Percentiles rank a stretch among this genome's conserved stretches.
Evolutionary conservation across 139 green algal genomes (phyloP).

Genomic region (Micractinium conductrix): DNA sequence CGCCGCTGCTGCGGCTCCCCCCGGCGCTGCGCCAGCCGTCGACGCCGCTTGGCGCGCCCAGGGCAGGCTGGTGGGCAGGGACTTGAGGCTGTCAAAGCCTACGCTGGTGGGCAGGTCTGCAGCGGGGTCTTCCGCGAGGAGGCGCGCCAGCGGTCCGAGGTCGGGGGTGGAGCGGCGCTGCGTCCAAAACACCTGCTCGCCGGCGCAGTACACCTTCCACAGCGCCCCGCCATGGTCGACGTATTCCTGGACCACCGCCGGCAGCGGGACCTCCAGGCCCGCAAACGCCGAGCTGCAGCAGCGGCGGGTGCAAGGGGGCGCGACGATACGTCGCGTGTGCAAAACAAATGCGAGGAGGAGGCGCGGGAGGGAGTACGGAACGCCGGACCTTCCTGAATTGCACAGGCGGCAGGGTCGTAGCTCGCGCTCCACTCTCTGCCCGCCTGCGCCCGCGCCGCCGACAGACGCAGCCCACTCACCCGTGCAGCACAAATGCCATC

Average conservation of each 20-base stretch:
- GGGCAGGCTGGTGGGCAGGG: constrained; percentile 61
- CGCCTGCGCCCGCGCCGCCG: background rate
- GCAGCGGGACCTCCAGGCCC: constrained; percentile 55
- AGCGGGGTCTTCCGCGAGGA: constrained; percentile 4
- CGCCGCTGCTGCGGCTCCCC: background rate
- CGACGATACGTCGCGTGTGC: no score
- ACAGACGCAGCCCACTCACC: background rate
- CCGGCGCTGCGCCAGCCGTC: background rate
- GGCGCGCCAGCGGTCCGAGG: constrained; percentile 15
- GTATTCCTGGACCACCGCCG: constrained; percentile 81
- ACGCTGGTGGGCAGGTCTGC: constrained; percentile 43
- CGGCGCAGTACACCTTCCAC: constrained; percentile 83
- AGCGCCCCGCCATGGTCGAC: constrained; percentile 78
- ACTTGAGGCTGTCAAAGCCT: constrained; percentile 72
- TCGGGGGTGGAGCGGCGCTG: constrained; percentile 68
- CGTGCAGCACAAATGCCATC: constrained; percentile 72
- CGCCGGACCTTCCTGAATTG: no score
- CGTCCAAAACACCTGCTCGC: constrained; percentile 62
- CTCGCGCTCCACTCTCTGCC: no score
- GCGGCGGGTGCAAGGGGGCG: no score
- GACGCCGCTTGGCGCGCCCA: background rate
- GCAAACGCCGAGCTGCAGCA: constrained; percentile 35
- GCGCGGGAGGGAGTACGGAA: no score
- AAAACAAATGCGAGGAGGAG: no score
- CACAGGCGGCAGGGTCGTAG: no score